Base-by-base conservation (phyloP, 192 early-diverging fungal species). In the Gigaspora rosea region DNA sequence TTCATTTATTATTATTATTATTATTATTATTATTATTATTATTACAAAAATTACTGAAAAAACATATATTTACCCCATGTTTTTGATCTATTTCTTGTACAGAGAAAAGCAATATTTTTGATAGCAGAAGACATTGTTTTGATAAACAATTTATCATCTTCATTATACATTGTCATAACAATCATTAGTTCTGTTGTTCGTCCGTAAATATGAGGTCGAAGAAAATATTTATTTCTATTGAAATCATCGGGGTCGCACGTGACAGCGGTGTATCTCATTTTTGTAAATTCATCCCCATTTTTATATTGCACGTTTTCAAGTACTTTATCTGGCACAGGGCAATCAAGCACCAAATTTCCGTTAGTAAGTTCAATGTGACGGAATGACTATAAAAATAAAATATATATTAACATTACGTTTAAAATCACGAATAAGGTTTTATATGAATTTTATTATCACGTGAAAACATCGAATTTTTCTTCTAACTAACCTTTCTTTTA, bases 131-230 rank as follows among this genome's bases (percentile, higher is more conserved):
- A 80, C 89, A 97, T 93, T 2, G 97, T 94, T 83, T 94, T 92
- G 81, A 87, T 91, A 81, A 98, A 97, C 64, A 97, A 82, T 7
- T 90, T 79, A 73, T 97, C 94, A 79, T 97, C 96, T 85, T 98
- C 97, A 76, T 85, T 85, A 84, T 92, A 95, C 95, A 97, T 96
- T 54, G 95, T 97, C 73, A 97, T 88, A 69, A 97, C 95, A 73
- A 96, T 93, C 77, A 95, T 95, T 59, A 97, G 77, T 81, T 97
- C 95, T 3, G 95, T 97, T 56, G 90, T 77, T 75, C 95, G 86
- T 49, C 88, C 84, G 78, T 90, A 81, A 63, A 94, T 84, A 73
- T 89, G 86, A 67, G 85, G 95, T 66, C 94, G 72, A 33, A 94
- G 84, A 10, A 85, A 85, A 81, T 91, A 94, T n/a, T 90, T 89